These are phyloP conservation scores for Thelephora aurantiotincta DNA, from an alignment of 768 basidiomycete genomes.

Conservation along the genomic window DNA sequence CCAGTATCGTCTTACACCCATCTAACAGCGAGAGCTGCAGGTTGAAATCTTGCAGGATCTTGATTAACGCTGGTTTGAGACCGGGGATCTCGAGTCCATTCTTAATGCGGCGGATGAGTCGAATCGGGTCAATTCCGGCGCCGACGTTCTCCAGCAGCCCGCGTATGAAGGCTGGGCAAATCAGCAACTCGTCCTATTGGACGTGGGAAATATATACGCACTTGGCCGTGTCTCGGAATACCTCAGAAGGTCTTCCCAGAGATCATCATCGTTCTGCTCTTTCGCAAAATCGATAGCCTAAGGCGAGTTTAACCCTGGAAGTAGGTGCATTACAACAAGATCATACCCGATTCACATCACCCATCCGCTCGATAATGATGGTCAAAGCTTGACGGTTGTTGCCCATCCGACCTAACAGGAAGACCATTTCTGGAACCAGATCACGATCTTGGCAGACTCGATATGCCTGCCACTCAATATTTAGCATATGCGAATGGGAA, in stretches of 20 bases:
- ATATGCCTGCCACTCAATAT: slow-evolving; percentile 47
- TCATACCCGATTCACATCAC: slow-evolving; percentile 77
- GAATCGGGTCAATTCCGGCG: slow-evolving; percentile 88
- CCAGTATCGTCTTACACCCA: slow-evolving; percentile 23
- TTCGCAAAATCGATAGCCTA: slow-evolving; percentile 98
- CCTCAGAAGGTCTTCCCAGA: slow-evolving; percentile 91
- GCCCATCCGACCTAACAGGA: slow-evolving; percentile 92
- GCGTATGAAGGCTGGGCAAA: slow-evolving; percentile 69
- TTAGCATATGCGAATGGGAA: neutral
- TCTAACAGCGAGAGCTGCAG: slow-evolving; percentile 86
- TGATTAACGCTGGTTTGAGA: slow-evolving; percentile 85
- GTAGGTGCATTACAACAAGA: neutral
- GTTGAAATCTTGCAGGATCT: slow-evolving; percentile 90
- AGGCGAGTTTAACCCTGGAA: neutral
- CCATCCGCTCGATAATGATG: slow-evolving; percentile 89
- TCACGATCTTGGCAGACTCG: slow-evolving; percentile 73
- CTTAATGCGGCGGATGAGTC: slow-evolving; percentile 87
- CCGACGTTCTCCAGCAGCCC: slow-evolving; percentile 93
- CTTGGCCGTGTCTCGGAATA: slow-evolving; percentile 92
- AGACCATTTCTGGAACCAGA: slow-evolving; percentile 93
- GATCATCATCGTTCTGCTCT: slow-evolving; percentile 90
- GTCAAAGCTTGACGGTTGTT: slow-evolving; percentile 91
- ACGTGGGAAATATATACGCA: slow-evolving; percentile 14
- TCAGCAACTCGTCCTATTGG: slow-evolving; percentile 1
- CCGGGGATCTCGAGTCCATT: slow-evolving; percentile 96